phyloP scores from a whole-genome alignment of 345 rosid genomes.

The Brassica cretica region DNA sequence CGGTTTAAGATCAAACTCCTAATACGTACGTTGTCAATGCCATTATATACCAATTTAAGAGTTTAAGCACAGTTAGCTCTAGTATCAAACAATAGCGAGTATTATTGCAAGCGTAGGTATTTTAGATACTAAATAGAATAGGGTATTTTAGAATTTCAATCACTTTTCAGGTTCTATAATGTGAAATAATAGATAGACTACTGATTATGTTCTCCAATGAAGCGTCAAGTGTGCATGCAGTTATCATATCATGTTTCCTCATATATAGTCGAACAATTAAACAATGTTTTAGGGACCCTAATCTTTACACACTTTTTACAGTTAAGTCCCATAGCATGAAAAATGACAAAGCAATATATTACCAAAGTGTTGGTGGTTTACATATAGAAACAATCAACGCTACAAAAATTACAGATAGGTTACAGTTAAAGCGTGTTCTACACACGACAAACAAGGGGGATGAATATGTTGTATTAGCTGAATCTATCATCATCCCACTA shows the following conservation, averaged over 20 bases:
- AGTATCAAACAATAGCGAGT: not conserved
- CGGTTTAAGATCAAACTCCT: not conserved
- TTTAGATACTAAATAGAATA: not conserved
- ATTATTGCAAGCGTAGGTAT: not conserved
- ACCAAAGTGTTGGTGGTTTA: not conserved
- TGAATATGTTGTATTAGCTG: not conserved
- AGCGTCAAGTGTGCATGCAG: slow-evolving; percentile 30
- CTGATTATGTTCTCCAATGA: slow-evolving; percentile 36
- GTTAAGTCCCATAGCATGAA: not conserved
- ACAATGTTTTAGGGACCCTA: slow-evolving; percentile 11
- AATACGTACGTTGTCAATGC: not conserved
- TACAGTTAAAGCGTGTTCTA: slow-evolving; percentile 1
- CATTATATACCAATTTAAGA: not conserved
- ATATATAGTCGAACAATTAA: slow-evolving; percentile 15
- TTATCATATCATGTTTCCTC: slow-evolving; percentile 40
- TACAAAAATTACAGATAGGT: not conserved
- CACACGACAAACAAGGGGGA: not conserved
- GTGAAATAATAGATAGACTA: slow-evolving; percentile 14
- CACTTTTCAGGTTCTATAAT: not conserved
- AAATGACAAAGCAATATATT: not conserved
- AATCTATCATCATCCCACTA: not conserved
- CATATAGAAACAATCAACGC: not conserved
- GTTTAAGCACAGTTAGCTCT: not conserved
- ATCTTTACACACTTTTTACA: slow-evolving; percentile 24
- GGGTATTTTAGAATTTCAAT: not conserved